Evolutionary conservation across 2,329 filamentous ascomycete species (phyloP), one percentile per base, ranked within the genome.

Genomic region (Colletotrichum sp.): DNA sequence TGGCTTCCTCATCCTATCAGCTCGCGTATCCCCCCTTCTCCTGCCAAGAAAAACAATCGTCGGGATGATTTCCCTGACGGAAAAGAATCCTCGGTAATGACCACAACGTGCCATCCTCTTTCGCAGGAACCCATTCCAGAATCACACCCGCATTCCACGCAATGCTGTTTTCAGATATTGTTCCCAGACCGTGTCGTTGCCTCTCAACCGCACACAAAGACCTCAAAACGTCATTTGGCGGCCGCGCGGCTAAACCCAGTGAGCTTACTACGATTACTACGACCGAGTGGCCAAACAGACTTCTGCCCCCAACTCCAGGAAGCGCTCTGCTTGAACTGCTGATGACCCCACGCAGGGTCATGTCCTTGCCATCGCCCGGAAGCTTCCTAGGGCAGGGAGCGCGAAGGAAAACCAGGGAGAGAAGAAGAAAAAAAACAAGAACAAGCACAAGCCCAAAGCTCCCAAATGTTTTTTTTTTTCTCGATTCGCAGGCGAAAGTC

Each of bases 401-500:
- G 44, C 6, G n/a, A 52, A 21, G 3, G 44, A 52, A 49, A 52
- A 52, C 8, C 44, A 52, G n/a, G n/a, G 44, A 52, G 44, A 13
- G 6, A 13, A 8, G 44, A 49, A 49, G 10, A 7, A 6, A 13
- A 52, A 21, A 52, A 52, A 30, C 28, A 28, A 28, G 28, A 52
- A 52, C n/a, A 52, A 28, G 67, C 32, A 32, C 32, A 2, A 60
- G 55, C 55, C 30, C 49, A 57, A 59, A 69, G 55, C 67, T 62
- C 55, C 24, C 28, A 63, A 34, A 63, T 32, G 59, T 21, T 34
- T 10, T 34, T 18, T 62, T 62, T 60, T 36, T 34, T 16, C 36
- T 69, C 36, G 28, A 24, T n/a, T 69, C 10, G 49, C 49, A 60
- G 16, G n/a, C 32, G 18, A 76, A 73, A 76, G 64, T 76, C 73